A percentile compares a stretch with the other conserved stretches of the same genome.
Conservation (phyloP, 2,329 filamentous ascomycete genomes). For the Emericellopsis atlantica region DNA sequence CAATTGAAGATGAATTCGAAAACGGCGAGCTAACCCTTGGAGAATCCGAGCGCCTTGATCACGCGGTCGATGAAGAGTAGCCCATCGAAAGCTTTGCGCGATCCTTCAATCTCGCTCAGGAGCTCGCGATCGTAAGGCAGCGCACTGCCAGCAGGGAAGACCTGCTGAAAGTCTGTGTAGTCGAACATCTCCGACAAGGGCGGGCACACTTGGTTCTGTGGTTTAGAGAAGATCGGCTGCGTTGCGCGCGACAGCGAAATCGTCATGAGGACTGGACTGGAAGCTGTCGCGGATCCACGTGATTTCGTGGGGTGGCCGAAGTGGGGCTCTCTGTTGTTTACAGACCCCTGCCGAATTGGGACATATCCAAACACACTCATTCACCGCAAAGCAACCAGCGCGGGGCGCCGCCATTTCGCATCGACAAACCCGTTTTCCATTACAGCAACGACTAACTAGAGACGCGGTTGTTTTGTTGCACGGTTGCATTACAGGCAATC, state of each 20-base stretch:
- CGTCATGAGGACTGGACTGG: too few species aligned
- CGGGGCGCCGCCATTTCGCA: neutral
- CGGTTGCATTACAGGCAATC: neutral
- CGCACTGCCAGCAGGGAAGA: slow-evolving; percentile 50
- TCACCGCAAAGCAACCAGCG: neutral
- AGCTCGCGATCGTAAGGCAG: slow-evolving; percentile 50
- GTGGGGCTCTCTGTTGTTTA: slow-evolving; percentile 18
- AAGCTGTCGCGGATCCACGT: slow-evolving; percentile 9
- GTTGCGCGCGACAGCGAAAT: too few species aligned
- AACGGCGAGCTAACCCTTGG: slow-evolving; percentile 38
- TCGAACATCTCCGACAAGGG: slow-evolving; percentile 37
- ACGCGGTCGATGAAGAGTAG: slow-evolving; percentile 72
- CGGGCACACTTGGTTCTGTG: neutral
- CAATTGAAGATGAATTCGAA: too few species aligned
- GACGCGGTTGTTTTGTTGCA: neutral
- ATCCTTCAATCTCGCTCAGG: slow-evolving; percentile 50
- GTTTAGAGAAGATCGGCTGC: neutral
- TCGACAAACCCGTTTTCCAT: too few species aligned
- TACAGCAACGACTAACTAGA: too few species aligned
- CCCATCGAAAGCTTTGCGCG: slow-evolving; percentile 56
- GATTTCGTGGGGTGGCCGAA: slow-evolving; percentile 1
- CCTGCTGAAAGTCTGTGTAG: slow-evolving; percentile 53
- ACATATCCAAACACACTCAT: slow-evolving; percentile 22
- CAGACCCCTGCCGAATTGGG: slow-evolving; percentile 19
- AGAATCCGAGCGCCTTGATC: slow-evolving; percentile 55